Evolutionary conservation across 2,329 filamentous ascomycete species (phyloP).

Genomic region (Coniella vitis): DNA sequence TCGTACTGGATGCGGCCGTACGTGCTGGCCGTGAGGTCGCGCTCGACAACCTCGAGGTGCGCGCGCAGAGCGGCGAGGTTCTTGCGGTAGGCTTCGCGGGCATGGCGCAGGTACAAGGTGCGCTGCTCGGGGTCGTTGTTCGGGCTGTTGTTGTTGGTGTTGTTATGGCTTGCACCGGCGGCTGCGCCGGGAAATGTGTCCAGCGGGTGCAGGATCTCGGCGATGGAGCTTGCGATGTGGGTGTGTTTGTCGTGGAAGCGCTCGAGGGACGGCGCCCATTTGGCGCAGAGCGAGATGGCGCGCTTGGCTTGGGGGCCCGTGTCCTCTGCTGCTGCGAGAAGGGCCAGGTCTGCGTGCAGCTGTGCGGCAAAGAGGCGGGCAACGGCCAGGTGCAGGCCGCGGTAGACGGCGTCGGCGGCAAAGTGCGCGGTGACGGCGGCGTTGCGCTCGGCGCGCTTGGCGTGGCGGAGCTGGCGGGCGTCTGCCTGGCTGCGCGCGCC

Average conservation of each 20-base stretch:
- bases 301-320: slow-evolving; percentile 32
- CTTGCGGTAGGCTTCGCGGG: slow-evolving; percentile 46
- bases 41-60: slow-evolving; percentile 46
- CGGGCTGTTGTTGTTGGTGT: slow-evolving; percentile 26
- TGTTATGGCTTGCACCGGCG: no score
- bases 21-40: slow-evolving; percentile 38
- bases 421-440: slow-evolving; percentile 32
- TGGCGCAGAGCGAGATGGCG: slow-evolving; percentile 48
- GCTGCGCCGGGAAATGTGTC: slow-evolving; percentile 15
- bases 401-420: slow-evolving; percentile 38
- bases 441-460: slow-evolving; percentile 33
- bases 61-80: slow-evolving; percentile 46
- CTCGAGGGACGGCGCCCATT: slow-evolving; percentile 52
- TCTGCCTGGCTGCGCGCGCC: slow-evolving; percentile 19
- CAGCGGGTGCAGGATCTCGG: slow-evolving; percentile 44
- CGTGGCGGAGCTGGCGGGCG: slow-evolving; percentile 20
- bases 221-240: slow-evolving; percentile 48
- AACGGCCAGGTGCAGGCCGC: slow-evolving; percentile 43
- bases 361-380: slow-evolving; percentile 51
- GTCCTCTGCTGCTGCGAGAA: slow-evolving; percentile 35
- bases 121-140: slow-evolving; percentile 28
- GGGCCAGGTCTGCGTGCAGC: slow-evolving; percentile 38
- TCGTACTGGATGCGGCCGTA: slow-evolving; percentile 49
- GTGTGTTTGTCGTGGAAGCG: slow-evolving; percentile 54
- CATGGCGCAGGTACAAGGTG: slow-evolving; percentile 45